phyloP scores from a whole-genome alignment of 257 asterid species.

The Eustoma russellianum region DNA sequence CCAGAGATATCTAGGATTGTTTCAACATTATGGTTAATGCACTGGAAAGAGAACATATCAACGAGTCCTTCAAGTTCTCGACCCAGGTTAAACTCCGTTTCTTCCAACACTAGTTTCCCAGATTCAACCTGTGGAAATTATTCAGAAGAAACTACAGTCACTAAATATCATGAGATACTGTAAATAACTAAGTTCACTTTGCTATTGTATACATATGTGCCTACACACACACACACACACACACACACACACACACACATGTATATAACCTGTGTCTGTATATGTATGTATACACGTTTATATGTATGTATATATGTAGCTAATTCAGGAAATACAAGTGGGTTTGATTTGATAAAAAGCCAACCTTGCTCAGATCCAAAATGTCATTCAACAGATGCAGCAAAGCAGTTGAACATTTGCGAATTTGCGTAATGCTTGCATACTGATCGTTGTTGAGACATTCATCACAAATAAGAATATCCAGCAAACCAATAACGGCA shows the following conservation, averaged over 20 bases:
- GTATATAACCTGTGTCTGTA: too few species aligned
- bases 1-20: slow-evolving; percentile 85
- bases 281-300: too few species aligned
- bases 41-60: slow-evolving; percentile 88
- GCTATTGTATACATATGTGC: too few species aligned
- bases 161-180: not conserved
- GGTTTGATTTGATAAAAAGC: slow-evolving; percentile 3
- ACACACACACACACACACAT: too few species aligned
- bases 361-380: slow-evolving; percentile 91
- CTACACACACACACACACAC: too few species aligned
- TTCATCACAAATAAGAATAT: slow-evolving; percentile 74
- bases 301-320: not conserved
- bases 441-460: slow-evolving; percentile 72
- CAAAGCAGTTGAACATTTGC: slow-evolving; percentile 86
- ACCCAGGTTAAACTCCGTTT: slow-evolving; percentile 75
- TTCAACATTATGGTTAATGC: slow-evolving; percentile 81
- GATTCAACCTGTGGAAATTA: slow-evolving; percentile 69
- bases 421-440: slow-evolving; percentile 70
- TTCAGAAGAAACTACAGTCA: slow-evolving; percentile 1
- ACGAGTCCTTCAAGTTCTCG: slow-evolving; percentile 94
- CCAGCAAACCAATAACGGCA: slow-evolving; percentile 90
- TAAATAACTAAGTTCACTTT: too few species aligned
- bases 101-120: slow-evolving; percentile 81
- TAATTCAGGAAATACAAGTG: not conserved
- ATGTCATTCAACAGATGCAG: slow-evolving; percentile 86